phyloP scores from a whole-genome alignment of 2,329 filamentous ascomycete genomes.

The Paracoccidioides lutzii region DNA sequence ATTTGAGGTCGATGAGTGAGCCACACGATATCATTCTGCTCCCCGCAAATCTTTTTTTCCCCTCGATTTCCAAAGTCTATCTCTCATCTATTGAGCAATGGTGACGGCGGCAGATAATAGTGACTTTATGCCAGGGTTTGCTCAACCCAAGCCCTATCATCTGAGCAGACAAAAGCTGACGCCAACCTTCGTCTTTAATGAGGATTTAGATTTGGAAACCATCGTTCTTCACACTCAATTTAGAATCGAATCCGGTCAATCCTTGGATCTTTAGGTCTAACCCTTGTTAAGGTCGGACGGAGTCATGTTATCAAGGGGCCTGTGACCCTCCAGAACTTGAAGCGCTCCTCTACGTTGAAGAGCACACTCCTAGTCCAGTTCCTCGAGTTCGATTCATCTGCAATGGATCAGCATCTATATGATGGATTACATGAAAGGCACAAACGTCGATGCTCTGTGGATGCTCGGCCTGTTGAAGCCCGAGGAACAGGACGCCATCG shows the following conservation, averaged over 20 bases:
- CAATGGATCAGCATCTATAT: constrained; percentile 10
- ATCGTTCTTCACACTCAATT: constrained; percentile 9
- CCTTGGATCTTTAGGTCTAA: constrained; percentile 9
- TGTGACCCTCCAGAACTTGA: constrained; percentile 10
- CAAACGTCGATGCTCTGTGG: constrained; percentile 8
- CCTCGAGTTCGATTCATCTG: constrained; percentile 8
- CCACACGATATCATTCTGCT: no score
- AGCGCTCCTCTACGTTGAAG: constrained; percentile 9
- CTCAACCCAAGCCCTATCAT: background rate
- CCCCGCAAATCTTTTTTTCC: no score
- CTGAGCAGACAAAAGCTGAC: background rate
- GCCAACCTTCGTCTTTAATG: background rate
- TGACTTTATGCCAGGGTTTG: background rate
- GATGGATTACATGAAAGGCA: constrained; percentile 8
- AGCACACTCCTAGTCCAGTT: constrained; percentile 10
- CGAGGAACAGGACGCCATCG: constrained; percentile 7
- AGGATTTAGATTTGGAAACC: constrained; percentile 6
- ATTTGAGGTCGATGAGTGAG: no score
- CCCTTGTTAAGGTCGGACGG: constrained; percentile 7
- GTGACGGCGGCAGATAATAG: background rate
- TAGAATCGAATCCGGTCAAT: constrained; percentile 10
- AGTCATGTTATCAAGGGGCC: constrained; percentile 10
- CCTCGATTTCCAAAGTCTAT: no score
- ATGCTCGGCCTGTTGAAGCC: constrained; percentile 8
- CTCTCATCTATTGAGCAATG: no score